Conservation (phyloP, 441 rosid genomes). For the Mallotus japonicus region DNA sequence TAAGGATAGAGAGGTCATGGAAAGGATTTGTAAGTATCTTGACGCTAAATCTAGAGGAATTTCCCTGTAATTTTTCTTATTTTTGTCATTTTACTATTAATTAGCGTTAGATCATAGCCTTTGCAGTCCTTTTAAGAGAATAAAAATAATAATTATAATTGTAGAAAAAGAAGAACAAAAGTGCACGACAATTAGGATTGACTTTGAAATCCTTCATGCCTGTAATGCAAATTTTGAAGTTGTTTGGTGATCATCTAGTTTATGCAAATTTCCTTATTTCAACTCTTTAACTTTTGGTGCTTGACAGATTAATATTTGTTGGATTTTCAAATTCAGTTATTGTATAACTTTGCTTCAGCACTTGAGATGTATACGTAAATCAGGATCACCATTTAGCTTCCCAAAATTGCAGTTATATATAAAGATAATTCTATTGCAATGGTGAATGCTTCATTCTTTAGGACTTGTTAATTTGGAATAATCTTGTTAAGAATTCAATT, state of each 20-base stretch:
- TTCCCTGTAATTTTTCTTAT: constrained; percentile 28
- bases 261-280: not conserved
- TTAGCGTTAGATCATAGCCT: not conserved
- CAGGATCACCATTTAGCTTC: constrained; percentile 3
- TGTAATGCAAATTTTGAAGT: constrained; percentile 3
- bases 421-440: too few relatives aligned
- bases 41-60: constrained; percentile 82
- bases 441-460: too few relatives aligned
- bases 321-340: too few relatives aligned
- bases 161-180: not conserved
- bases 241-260: not conserved
- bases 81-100: constrained; percentile 10
- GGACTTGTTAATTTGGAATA: too few relatives aligned
- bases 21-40: constrained; percentile 90
- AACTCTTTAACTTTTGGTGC: not conserved
- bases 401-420: not conserved
- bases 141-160: not conserved
- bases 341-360: too few relatives aligned
- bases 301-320: too few relatives aligned
- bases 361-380: not conserved
- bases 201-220: not conserved
- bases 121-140: constrained; percentile 12
- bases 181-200: not conserved
- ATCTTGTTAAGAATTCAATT: too few relatives aligned
- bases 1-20: constrained; percentile 95